phyloP scores from a whole-genome alignment of 2,329 filamentous ascomycete species.

The Nemania abortiva region DNA sequence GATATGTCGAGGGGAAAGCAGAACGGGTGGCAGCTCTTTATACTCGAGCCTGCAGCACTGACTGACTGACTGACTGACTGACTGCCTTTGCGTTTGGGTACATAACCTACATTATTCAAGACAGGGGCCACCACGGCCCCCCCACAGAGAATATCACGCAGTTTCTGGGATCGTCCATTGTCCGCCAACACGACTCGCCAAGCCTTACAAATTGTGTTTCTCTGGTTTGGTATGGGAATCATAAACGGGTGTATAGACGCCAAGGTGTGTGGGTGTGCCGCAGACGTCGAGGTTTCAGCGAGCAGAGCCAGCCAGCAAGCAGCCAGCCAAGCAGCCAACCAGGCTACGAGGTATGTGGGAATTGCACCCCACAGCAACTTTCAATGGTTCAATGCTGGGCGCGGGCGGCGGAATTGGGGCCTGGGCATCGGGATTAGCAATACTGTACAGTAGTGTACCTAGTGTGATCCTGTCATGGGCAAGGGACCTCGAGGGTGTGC shows the following conservation, averaged over 20 bases:
- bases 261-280: slow-evolving; percentile 35
- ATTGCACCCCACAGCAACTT: slow-evolving; percentile 23
- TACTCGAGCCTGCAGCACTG: slow-evolving; percentile 29
- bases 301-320: slow-evolving; percentile 6
- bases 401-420: slow-evolving; percentile 23
- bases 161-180: slow-evolving; percentile 21
- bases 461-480: background rate
- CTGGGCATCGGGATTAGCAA: slow-evolving; percentile 28
- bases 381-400: slow-evolving; percentile 20
- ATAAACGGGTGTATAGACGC: slow-evolving; percentile 31
- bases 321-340: background rate
- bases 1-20: slow-evolving; percentile 11
- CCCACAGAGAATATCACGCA: slow-evolving; percentile 39
- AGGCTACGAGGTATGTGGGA: background rate
- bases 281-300: slow-evolving; percentile 27
- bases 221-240: slow-evolving; percentile 35
- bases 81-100: background rate
- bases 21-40: slow-evolving; percentile 39
- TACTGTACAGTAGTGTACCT: background rate
- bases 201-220: slow-evolving; percentile 46
- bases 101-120: slow-evolving; percentile 5
- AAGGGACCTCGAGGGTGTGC: background rate
- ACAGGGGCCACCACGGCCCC: slow-evolving; percentile 35
- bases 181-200: slow-evolving; percentile 43
- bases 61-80: slow-evolving; percentile 7